These are phyloP conservation scores for Lasiosphaeria ovina DNA, from an alignment of 495 filamentous ascomycete species.

Conservation along the genomic window DNA sequence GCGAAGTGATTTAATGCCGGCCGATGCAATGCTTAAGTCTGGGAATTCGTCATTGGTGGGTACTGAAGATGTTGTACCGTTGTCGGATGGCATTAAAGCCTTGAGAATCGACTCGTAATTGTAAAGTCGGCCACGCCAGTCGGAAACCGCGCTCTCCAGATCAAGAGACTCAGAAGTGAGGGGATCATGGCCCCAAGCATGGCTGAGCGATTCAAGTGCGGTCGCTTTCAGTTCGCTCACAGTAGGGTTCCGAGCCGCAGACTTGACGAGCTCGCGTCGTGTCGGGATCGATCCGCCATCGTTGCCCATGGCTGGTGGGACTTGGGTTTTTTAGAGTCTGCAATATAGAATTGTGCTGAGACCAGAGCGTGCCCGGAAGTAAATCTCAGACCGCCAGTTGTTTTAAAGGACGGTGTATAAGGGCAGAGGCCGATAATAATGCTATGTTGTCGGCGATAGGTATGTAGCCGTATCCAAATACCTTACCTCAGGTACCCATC, in stretches of 20 bases:
- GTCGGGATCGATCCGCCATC: constrained; percentile 90
- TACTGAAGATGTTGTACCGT: constrained; percentile 9
- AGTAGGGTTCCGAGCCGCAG: constrained; percentile 75
- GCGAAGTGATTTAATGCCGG: constrained; percentile 71
- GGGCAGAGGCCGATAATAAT: too few species aligned
- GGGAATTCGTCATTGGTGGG: constrained; percentile 28
- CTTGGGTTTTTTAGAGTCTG: neutral
- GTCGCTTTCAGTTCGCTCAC: constrained; percentile 89
- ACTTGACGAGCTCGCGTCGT: constrained; percentile 90
- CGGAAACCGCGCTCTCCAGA: constrained; percentile 73
- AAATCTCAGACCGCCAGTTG: too few species aligned
- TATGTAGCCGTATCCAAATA: too few species aligned
- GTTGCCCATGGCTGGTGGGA: constrained; percentile 70
- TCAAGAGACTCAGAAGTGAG: constrained; percentile 74
- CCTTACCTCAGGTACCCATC: too few species aligned
- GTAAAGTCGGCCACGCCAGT: constrained; percentile 82
- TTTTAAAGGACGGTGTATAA: too few species aligned
- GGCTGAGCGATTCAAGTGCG: constrained; percentile 74
- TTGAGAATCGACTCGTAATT: constrained; percentile 91
- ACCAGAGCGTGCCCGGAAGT: neutral
- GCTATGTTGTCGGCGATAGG: too few species aligned
- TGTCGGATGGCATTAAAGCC: constrained; percentile 61
- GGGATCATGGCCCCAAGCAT: constrained; percentile 84
- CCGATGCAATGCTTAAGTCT: constrained; percentile 63
- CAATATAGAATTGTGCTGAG: neutral